Percentiles rank a stretch among this genome's conserved stretches.
phyloP scores from a whole-genome alignment of 176 grass and related monocot species.

The Triticum timopheevii region DNA sequence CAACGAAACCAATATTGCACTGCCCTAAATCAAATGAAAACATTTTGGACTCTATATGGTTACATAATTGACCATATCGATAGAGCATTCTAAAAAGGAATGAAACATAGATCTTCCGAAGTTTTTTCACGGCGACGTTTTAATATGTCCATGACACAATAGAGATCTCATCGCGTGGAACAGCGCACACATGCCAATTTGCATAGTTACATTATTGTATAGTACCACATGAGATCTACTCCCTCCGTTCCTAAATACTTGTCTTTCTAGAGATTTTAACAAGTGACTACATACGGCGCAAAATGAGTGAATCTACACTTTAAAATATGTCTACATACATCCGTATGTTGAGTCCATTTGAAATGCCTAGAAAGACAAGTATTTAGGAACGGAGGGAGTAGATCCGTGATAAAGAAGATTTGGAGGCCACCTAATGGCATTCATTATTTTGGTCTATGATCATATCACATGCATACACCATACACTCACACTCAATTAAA shows the following conservation, averaged over 20 bases:
- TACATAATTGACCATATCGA: background rate
- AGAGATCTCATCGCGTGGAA: slow-evolving; percentile 9
- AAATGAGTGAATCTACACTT: too few relatives aligned
- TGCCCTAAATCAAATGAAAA: too few relatives aligned
- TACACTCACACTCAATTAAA: slow-evolving; percentile 29
- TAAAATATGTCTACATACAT: too few relatives aligned
- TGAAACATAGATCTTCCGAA: background rate
- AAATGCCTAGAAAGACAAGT: too few relatives aligned
- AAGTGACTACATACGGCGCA: too few relatives aligned
- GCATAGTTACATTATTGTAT: background rate
- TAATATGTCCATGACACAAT: background rate
- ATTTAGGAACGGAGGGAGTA: too few relatives aligned
- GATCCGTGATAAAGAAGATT: slow-evolving; percentile 4
- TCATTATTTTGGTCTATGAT: slow-evolving; percentile 16
- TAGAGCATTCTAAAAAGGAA: background rate
- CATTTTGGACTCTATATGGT: too few relatives aligned
- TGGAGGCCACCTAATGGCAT: background rate
- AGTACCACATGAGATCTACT: slow-evolving; percentile 1
- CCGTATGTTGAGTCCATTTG: too few relatives aligned
- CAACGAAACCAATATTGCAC: background rate
- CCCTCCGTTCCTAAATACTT: too few relatives aligned
- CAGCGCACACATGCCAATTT: background rate
- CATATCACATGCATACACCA: slow-evolving; percentile 34
- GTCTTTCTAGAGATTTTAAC: too few relatives aligned
- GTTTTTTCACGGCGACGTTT: background rate